phyloP scores from a whole-genome alignment of 306 rosid genomes.

The Begonia masoniana region DNA sequence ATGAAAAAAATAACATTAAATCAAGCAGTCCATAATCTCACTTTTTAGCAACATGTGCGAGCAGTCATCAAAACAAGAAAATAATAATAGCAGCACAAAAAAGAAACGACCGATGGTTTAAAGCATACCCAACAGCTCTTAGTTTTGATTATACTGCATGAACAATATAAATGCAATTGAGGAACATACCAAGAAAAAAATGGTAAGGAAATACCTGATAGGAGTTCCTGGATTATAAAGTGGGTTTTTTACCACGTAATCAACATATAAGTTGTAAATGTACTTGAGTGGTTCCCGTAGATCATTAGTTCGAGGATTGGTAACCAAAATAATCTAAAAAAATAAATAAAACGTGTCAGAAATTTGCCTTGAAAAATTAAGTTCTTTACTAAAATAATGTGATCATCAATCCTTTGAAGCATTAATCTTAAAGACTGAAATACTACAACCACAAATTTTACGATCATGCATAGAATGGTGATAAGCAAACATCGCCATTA shows the following conservation, averaged over 20 bases:
- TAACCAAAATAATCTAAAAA: constrained; percentile 75
- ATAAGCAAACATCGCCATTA: no score
- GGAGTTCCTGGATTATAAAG: constrained; percentile 70
- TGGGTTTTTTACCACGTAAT: constrained; percentile 89
- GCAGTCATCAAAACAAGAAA: not conserved
- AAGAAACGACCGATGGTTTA: no score
- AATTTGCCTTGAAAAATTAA: no score
- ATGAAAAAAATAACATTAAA: constrained; percentile 5
- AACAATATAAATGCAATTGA: not conserved
- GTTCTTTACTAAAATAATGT: no score
- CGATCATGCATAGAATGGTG: no score
- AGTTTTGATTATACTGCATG: not conserved
- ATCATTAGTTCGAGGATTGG: constrained; percentile 87
- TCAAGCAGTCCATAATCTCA: not conserved
- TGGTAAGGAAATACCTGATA: constrained; percentile 36
- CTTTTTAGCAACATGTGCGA: not conserved
- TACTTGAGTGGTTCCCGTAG: constrained; percentile 75
- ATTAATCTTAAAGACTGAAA: no score
- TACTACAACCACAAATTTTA: no score
- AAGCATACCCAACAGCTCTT: not conserved
- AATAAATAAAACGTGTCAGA: not conserved
- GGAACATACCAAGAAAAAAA: not conserved
- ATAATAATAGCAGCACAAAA: not conserved
- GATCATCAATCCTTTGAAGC: no score
- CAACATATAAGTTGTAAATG: constrained; percentile 90